Evolutionary conservation across 108 stramenopile species (phyloP).

Genomic region (Skeletonema potamos): DNA sequence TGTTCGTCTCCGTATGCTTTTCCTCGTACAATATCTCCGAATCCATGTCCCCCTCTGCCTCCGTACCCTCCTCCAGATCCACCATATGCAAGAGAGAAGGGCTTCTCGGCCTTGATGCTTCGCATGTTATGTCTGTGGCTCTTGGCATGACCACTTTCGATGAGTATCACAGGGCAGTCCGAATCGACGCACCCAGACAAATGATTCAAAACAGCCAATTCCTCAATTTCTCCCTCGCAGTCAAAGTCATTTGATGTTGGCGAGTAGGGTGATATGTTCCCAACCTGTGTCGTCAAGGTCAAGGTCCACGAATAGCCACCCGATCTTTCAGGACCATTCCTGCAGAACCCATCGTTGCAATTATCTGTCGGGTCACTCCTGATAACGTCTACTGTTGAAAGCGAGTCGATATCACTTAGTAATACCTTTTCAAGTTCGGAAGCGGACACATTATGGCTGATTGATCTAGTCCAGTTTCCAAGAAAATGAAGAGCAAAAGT

Average conservation of each 20-base stretch:
- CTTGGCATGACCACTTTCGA: constrained; percentile 23
- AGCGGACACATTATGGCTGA: constrained; percentile 46
- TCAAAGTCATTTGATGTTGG: constrained; percentile 49
- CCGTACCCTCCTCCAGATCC: constrained; percentile 65
- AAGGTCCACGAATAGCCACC: constrained; percentile 62
- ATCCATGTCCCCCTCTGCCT: constrained; percentile 57
- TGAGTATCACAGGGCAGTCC: constrained; percentile 37
- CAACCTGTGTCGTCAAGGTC: constrained; percentile 44
- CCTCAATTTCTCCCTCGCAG: constrained; percentile 26
- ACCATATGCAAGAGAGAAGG: constrained; percentile 65
- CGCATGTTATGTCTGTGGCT: constrained; percentile 40
- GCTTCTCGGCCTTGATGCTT: constrained; percentile 22
- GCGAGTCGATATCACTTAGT: constrained; percentile 17
- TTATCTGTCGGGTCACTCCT: constrained; percentile 43
- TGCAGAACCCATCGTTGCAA: constrained; percentile 53
- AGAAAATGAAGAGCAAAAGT: constrained; percentile 60
- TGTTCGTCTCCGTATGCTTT: constrained; percentile 34
- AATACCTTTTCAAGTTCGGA: constrained; percentile 29
- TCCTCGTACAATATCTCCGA: constrained; percentile 30
- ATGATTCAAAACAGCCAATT: constrained; percentile 34
- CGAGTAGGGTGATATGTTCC: constrained; percentile 55
- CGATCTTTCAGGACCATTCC: constrained; percentile 48
- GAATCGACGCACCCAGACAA: constrained; percentile 52
- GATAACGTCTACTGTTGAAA: constrained; percentile 23
- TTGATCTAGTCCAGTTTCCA: constrained; percentile 40